Evolutionary conservation across 768 basidiomycete genomes (phyloP).

Genomic region (Clitopilus passeckerianus): DNA sequence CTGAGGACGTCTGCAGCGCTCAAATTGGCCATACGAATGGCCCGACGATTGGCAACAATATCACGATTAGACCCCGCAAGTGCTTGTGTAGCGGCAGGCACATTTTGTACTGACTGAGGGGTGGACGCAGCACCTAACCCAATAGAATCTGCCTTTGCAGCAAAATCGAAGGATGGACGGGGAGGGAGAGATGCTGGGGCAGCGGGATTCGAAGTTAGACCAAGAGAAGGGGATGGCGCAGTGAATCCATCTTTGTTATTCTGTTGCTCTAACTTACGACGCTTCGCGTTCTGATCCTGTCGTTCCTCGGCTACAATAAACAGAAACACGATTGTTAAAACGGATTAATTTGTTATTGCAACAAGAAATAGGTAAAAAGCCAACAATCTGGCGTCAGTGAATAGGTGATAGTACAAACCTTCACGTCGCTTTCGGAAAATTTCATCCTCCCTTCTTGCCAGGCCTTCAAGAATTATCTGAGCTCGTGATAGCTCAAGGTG

Average conservation of each 20-base stretch:
- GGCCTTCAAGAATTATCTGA: conserved; percentile 92
- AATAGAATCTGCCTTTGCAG: conserved; percentile 73
- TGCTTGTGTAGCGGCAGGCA: conserved; percentile 61
- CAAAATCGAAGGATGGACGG: conserved; percentile 63
- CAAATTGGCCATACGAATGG: conserved; percentile 94
- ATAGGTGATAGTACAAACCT: conserved; percentile 50
- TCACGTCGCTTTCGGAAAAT: conserved; percentile 92
- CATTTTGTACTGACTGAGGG: conserved; percentile 50
- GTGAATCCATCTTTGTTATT: conserved; percentile 30
- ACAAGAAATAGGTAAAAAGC: conserved; percentile 8
- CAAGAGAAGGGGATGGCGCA: conserved; percentile 46
- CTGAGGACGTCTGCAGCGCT: conserved; percentile 92
- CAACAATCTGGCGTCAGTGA: conserved; percentile 9
- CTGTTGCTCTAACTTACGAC: conserved; percentile 66
- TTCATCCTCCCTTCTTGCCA: conserved; percentile 92
- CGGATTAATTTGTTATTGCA: conserved; percentile 13
- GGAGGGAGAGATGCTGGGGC: conserved; percentile 57
- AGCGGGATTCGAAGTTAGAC: conserved; percentile 40
- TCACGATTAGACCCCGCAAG: conserved; percentile 86
- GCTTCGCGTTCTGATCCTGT: conserved; percentile 87
- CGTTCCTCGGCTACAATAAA: conserved; percentile 79
- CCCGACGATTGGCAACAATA: conserved; percentile 84
- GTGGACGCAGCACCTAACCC: conserved; percentile 66
- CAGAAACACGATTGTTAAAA: conserved; percentile 21
- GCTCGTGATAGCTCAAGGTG: conserved; percentile 79